Base-by-base conservation (phyloP, 73 alveolate genomes). In the Paramecium primaurelia region DNA sequence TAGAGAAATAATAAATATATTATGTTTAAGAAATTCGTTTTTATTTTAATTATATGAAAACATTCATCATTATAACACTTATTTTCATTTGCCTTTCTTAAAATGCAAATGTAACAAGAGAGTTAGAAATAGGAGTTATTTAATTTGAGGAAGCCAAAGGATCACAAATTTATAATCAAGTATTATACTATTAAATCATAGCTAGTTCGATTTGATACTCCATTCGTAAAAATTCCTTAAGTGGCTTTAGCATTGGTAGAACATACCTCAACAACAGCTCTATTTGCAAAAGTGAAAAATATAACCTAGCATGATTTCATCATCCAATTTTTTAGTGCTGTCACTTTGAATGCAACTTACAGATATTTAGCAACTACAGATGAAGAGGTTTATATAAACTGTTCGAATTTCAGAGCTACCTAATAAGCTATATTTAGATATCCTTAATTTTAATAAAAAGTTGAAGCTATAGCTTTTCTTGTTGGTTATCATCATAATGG, bases 281-380 rank as follows among this genome's bases (percentile, higher is more conserved):
- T 80, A 25, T 80, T 80, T 47, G 91, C 75, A 32, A 80, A 80
- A 36, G 73, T 80, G 71, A 25, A 44, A 22, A 44, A 40, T 10
- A 80, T 80, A 10, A 80, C 91, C 16, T 28, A 80, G 18, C 16
- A 80, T 25, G 75, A 80, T 45, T 80, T 80, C 28, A 49, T 80
- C n/a, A 80, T 80, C n/a, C 45, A 40, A 28, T 80, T 80, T 80
- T 80, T 45, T 80, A 44, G 77, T 42, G 58, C 73, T 18, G 47
- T 18, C n/a, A 40, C 58, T 45, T 25, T 80, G 30, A 80, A 80
- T 80, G 91, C 91, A n/a, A 80, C 91, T n/a, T 80, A 80, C 38
- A 40, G 91, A 44, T 80, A 80, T 80, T 45, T 80, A 47, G 91
- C 91, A 44, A 80, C 91, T 10, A 47, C 58, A 45, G 91, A 80